These are phyloP conservation scores for Basipetospora chlamydospora DNA, from an alignment of 2,329 filamentous ascomycete species.

Conservation along the genomic window DNA sequence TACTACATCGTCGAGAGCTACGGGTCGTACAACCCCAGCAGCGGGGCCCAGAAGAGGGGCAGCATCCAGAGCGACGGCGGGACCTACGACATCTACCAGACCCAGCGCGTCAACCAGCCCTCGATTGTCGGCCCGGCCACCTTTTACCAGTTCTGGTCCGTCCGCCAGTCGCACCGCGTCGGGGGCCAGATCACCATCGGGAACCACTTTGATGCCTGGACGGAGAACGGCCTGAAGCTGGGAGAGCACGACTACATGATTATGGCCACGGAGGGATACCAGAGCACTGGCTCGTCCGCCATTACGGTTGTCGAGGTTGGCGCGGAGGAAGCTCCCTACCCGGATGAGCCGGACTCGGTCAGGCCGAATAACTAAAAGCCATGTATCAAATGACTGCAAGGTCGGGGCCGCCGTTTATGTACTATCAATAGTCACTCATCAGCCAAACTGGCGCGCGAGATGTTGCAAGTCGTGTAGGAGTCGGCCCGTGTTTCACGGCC, in stretches of 20 bases:
- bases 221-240: conserved; percentile 28
- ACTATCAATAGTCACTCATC: background rate
- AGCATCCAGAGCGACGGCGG: conserved; percentile 21
- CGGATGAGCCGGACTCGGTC: background rate
- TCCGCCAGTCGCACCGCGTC: conserved; percentile 26
- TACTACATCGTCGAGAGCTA: conserved; percentile 25
- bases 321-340: background rate
- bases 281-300: conserved; percentile 24
- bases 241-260: conserved; percentile 38
- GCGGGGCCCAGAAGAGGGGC: conserved; percentile 18
- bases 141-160: conserved; percentile 38
- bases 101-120: conserved; percentile 24
- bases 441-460: background rate
- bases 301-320: background rate
- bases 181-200: conserved; percentile 32
- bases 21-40: conserved; percentile 21
- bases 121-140: conserved; percentile 32
- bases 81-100: conserved; percentile 22
- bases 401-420: background rate
- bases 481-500: no score
- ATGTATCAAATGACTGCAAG: background rate
- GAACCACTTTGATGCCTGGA: conserved; percentile 40
- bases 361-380: background rate
- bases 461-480: background rate
- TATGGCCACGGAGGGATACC: conserved; percentile 38